phyloP scores from a whole-genome alignment of 192 early-diverging fungal genomes.

The Entomortierella parvispora region DNA sequence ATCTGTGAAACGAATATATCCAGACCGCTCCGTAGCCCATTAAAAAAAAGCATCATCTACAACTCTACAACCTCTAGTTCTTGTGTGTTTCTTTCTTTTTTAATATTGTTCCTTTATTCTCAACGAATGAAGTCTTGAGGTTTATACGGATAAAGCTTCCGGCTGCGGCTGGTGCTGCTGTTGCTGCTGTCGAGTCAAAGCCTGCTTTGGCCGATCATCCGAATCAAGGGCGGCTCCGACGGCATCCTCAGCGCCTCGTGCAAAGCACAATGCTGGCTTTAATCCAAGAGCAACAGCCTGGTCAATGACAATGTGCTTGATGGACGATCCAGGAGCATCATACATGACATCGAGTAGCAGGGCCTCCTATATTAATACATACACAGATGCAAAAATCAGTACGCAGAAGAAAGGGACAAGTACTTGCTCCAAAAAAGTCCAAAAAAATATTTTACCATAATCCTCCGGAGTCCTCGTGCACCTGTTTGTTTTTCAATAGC shows the following conservation, averaged over 20 bases:
- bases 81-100: neutral
- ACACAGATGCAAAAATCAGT: neutral
- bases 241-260: conserved; percentile 21
- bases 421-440: neutral
- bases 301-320: conserved; percentile 75
- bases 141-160: too few relatives aligned
- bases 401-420: neutral
- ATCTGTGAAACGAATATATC: conserved; percentile 51
- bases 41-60: too few relatives aligned
- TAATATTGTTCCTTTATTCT: neutral
- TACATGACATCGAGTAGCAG: conserved; percentile 80
- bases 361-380: conserved; percentile 58
- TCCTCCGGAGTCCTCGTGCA: conserved; percentile 82
- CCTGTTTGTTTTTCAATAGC: conserved; percentile 84
- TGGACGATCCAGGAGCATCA: conserved; percentile 74
- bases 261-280: conserved; percentile 69
- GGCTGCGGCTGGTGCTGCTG: neutral
- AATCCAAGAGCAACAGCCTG: conserved; percentile 66
- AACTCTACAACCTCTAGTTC: too few relatives aligned
- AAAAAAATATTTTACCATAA: conserved; percentile 64
- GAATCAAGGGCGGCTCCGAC: conserved; percentile 14
- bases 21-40: conserved; percentile 34
- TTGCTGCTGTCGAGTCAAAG: neutral
- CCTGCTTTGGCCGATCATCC: neutral
- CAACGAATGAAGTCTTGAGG: neutral